A percentile compares a stretch with the other conserved stretches of the same genome.
phyloP scores from a whole-genome alignment of 2,329 filamentous ascomycete species.

The Penicillium fuscoglaucum region DNA sequence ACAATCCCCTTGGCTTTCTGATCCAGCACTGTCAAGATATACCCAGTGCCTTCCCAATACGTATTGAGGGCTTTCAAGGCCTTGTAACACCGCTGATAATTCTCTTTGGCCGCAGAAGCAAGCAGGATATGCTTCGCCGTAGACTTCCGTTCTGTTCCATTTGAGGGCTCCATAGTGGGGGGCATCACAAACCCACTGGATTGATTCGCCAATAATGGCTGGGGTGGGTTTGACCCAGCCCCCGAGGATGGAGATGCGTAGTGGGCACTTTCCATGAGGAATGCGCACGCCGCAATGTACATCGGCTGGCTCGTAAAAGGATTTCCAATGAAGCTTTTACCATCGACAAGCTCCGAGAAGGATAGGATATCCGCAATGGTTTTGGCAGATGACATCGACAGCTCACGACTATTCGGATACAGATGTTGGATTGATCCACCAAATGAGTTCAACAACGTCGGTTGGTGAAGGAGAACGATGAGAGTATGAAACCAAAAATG shows the following conservation, averaged over 20 bases:
- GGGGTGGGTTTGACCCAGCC: conserved; percentile 53
- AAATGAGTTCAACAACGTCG: conserved; percentile 77
- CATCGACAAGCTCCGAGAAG: conserved; percentile 81
- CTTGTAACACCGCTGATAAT: conserved; percentile 84
- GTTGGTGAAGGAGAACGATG: conserved; percentile 81
- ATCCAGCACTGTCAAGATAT: conserved; percentile 81
- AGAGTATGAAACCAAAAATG: conserved; percentile 89
- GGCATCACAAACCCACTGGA: conserved; percentile 40
- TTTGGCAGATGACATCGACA: conserved; percentile 85
- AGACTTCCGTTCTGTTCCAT: conserved; percentile 33
- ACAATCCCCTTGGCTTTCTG: conserved; percentile 85
- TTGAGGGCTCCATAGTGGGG: conserved; percentile 32
- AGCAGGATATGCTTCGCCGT: conserved; percentile 70
- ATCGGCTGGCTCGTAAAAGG: conserved; percentile 89
- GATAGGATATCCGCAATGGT: conserved; percentile 86
- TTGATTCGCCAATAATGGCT: conserved; percentile 33
- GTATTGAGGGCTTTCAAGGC: conserved; percentile 76
- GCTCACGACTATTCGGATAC: conserved; percentile 74
- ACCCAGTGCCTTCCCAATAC: conserved; percentile 84
- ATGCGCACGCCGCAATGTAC: conserved; percentile 87
- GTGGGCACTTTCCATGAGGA: conserved; percentile 77
- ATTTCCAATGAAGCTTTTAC: conserved; percentile 82
- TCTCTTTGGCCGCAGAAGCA: conserved; percentile 78
- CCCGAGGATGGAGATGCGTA: conserved; percentile 67
- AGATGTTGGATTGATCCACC: conserved; percentile 68